Base-by-base conservation (phyloP, 2,329 filamentous ascomycete genomes). In the Aspergillus carbonarius region DNA sequence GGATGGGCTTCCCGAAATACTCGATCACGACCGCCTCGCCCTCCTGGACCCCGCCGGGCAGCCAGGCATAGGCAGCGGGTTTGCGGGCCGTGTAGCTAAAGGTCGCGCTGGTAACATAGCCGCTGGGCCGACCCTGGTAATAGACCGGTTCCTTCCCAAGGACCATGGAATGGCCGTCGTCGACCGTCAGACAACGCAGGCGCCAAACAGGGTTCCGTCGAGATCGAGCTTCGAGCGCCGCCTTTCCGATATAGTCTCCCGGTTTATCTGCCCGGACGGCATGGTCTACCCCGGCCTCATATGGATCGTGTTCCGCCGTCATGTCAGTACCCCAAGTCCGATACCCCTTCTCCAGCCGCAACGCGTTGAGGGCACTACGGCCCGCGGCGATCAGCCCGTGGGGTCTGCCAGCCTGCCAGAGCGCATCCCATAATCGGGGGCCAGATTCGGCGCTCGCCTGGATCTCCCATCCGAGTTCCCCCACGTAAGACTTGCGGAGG, bases 81-180 rank as follows among this genome's bases (percentile, higher is more conserved):
- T 82, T 85, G 25, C 83, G 72, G 9, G 88, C 68, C 0, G 82
- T 84, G 64, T 84, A 87, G 0, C 82, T 85, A 65, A 87, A 88
- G 0, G 82, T 84, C 1, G 85, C 81, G 53, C 79, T 87, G 1
- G 84, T 87, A 25, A 88, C 76, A 60, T 88, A 88, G 0, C 86
- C 85, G 1, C 75, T 75, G 0, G 79, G 63, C 55, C 78, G 71
- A 8, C 78, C 79, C 2, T 79, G 68, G 13, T 77, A 62, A 55
- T 81, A 86, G 0, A 88, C 83, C 0, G 86, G 85, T 67, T 88
- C 85, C 66, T 87, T 87, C 5, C 85, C 85, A 1, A 88, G 70
- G 0, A 87, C 78, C 62, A 87, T 75, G 0, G 84, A 87, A 4
- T 68, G 71, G 0, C 82, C 81, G 59, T 88, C 84, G 40, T 87